Evolutionary conservation across 805 yeast species (phyloP), one percentile per base, ranked within the genome.

Genomic region (Kluyveromyces aestuarii): DNA sequence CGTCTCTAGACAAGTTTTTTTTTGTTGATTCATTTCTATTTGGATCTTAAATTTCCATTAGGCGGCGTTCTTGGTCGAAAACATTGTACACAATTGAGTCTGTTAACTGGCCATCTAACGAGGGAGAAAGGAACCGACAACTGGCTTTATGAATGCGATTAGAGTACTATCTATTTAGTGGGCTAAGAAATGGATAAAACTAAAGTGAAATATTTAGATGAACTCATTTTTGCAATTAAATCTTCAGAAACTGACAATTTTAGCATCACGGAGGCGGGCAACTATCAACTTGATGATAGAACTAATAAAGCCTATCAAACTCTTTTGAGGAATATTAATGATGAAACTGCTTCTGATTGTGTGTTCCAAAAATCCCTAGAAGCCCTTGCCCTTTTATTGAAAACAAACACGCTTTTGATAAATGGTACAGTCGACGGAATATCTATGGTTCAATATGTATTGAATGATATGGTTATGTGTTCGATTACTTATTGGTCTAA

Each of bases 321-420:
- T 14, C 47, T 50, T 9, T 36, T 55, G 43, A 44, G 42, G 11
- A 57, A 59, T 44, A 37, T 48, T 27, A 17, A 39, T 6, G 27
- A 27, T 16, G 19, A 41, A 9, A 37, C 25, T 19, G 9, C 27
- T 35, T 16, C 36, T 14, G 58, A 56, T 41, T 42, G 44, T 2
- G 45, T 62, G 2, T 64, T 64, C 52, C 52, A 55, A 16, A 63
- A 60, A 47, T 50, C 64, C 0, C 41, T 64, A 9, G 55, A 58
- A 14, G 67, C 61, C 2, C 43, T 64, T n/a, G 63, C 59, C 49
- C 43, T 60, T 11, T 44, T 64, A 37, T 37, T 63, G 17, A 49
- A 48, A 40, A 48, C 52, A 2, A 57, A 56, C 21, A 63, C 66
- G 4, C 52, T 50, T 42, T 40, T 59, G 4, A 44, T 61, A 19